Base-by-base conservation (phyloP, 1,284 basidiomycete genomes). In the Golubevia sp. region DNA sequence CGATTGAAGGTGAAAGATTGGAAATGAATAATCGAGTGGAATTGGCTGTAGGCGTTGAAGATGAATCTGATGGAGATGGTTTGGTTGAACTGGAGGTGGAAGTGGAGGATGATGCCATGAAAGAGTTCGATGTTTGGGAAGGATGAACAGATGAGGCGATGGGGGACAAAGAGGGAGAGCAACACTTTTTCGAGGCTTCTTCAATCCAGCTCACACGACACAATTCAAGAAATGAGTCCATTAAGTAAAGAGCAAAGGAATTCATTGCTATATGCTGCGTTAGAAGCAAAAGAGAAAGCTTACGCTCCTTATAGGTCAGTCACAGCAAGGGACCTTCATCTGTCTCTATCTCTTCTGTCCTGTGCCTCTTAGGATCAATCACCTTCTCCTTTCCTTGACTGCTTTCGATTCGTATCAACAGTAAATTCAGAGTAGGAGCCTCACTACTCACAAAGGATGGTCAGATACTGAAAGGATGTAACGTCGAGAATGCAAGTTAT, bases 401-500 rank as follows among this genome's bases (percentile, higher is more conserved):
- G n/a, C 38, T 38, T 59, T 44, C 24, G 55, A 21, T 52, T 15
- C 49, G 48, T 4, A 25, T 3, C 48, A 48, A 34, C 84, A 94
- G 93, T 51, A 90, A 93, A 34, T 96, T 96, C 80, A 89, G 91
- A 53, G 94, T 97, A 8, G 94, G 94, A 0, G 92, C 93, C 0
- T 91, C 92, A 0, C 85, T 96, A 11, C 85, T 95, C 20, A 86
- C 89, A 1, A 82, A 87, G 0, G 88, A 90, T 63, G 92, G 92
- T 0, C 84, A 86, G 13, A 88, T 95, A 49, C 87, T 94, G 66
- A 91, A 89, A 59, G 93, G 94, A 3, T 89, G 90, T 48, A 96
- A 95, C 77, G 88, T 96, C 63, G 94, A 97, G 85, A 96, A 96
- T 76, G 92, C 92, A 0, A 92, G 92, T 0, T 94, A 93, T 79